Evolutionary conservation across 1,139 yeast species (phyloP), one percentile per base, ranked within the genome.

Genomic region (Entelexis sorbosivorans): DNA sequence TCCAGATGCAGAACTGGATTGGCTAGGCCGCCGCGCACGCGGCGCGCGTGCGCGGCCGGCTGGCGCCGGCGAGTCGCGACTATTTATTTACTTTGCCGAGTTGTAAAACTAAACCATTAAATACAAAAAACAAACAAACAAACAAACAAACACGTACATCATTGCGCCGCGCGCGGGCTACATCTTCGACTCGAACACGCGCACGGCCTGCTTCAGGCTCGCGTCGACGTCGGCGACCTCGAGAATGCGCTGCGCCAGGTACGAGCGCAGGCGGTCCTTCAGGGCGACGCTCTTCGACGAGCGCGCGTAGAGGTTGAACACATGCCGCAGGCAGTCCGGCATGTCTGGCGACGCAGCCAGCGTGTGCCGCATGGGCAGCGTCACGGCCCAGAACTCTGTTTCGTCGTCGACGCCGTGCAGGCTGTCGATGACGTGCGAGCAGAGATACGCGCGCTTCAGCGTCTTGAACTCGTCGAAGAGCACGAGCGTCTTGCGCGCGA

Each of bases 1-100:
- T 91, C 66, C 87, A 84, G 55, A 81, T 81, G 56, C 95, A 89
- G 75, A 84, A 88, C 53, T 91, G 98, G 98, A 70, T 52, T 13
- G 52, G 49, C 7, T 54, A 38, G 28, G 31, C n/a, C n/a, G 14
- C 20, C 19, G 10, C 8, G n/a, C 24, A 10, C 28, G 28, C 28
- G 28, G 28, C 7, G 28, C 28, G 28, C 28, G 28, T n/a, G n/a
- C n/a, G n/a, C n/a, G n/a, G n/a, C n/a, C n/a, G n/a, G n/a, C n/a
- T n/a, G n/a, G 24, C 24, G 24, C 4, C 6, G 4, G 24, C 24
- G 6, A 6, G 24, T 6, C 24, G 24, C 6, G 24, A 22, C 24
- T 28, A 28, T 28, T 28, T 28, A 28, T 28, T 26, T 11, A 28
- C 13, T 28, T 32, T 6, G n/a, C 14, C 13, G 20, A 26, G 19